Conservation (phyloP, 1,284 basidiomycete genomes). For the Cystobasidium slooffiae region DNA sequence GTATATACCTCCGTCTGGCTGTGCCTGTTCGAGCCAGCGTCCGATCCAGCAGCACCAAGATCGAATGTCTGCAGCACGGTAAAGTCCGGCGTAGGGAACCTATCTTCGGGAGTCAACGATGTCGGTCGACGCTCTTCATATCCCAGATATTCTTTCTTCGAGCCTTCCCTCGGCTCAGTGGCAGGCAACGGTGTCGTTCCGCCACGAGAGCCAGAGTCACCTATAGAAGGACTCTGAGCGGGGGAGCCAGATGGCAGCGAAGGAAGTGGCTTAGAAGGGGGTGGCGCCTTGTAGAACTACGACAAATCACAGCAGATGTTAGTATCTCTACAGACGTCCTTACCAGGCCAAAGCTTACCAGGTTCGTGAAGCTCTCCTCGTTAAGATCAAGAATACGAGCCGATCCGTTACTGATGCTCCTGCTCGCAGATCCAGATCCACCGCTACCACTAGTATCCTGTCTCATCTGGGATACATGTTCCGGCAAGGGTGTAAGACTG, state of each 20-base stretch:
- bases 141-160: not conserved
- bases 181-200: not conserved
- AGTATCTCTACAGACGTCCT: not conserved
- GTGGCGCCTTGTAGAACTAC: slow-evolving; percentile 39
- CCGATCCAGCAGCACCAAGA: not conserved
- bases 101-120: not conserved
- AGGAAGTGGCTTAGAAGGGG: slow-evolving; percentile 32
- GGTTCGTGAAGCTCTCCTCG: slow-evolving; percentile 37
- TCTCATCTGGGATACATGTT: not conserved
- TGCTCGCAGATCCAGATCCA: slow-evolving; percentile 25
- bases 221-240: not conserved
- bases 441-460: slow-evolving; percentile 20
- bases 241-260: slow-evolving; percentile 8
- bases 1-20: slow-evolving; percentile 5
- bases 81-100: slow-evolving; percentile 20
- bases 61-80: slow-evolving; percentile 8
- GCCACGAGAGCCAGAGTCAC: not conserved
- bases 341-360: slow-evolving; percentile 19
- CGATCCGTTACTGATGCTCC: slow-evolving; percentile 19
- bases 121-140: not conserved
- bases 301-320: not conserved
- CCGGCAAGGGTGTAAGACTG: slow-evolving; percentile 13
- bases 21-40: slow-evolving; percentile 5
- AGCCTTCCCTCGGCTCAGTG: not conserved
- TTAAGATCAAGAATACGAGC: slow-evolving; percentile 30